Base-by-base conservation (phyloP, 352 stramenopile genomes). In the Phytophthora hybrid region DNA sequence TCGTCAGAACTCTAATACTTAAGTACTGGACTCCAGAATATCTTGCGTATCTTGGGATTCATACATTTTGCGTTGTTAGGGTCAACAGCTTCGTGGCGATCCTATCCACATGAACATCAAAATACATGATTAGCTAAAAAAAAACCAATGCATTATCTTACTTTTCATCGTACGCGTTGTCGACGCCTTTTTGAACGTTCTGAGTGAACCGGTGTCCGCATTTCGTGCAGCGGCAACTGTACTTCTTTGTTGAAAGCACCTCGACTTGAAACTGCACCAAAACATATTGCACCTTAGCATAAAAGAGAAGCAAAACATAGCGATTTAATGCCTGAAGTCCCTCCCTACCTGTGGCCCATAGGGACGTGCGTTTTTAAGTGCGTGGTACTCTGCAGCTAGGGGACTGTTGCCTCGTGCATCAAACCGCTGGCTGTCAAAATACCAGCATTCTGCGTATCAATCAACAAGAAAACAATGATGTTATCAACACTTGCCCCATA, bases 81-180 rank as follows among this genome's bases (percentile, higher is more conserved):
- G 83, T 85, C 31, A 94, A 46, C 21, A 91, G 79, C 69, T 91
- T 94, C 6, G 84, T 93, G 0, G 85, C 84, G 47, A 94, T 92
- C 23, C 85, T 94, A 68, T 9, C 21, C 31, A 18, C n/a, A 41
- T 6, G 32, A 18, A 51, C 5, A 39, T n/a, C 31, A 51, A n/a
- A 55, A 31, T 39, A 13, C 26, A 49, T 44, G 11, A 56, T 51
- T 51, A 51, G 44, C 16, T 51, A 21, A 5, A 51, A 7, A 51
- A 7, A 16, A 51, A 8, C 8, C 14, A 16, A 29, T 19, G n/a
- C 31, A 51, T 44, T 21, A 31, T 19, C 13, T 37, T 32, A 26
- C 49, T 21, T 49, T 14, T 31, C 19, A 51, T 21, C 81, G 26
- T 34, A 94, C 85, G 79, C 87, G 55, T 93, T 92, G 74, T 94